These are phyloP conservation scores for Coemansia asiatica DNA, from an alignment of 192 early-diverging fungal genomes.

Conservation along the genomic window DNA sequence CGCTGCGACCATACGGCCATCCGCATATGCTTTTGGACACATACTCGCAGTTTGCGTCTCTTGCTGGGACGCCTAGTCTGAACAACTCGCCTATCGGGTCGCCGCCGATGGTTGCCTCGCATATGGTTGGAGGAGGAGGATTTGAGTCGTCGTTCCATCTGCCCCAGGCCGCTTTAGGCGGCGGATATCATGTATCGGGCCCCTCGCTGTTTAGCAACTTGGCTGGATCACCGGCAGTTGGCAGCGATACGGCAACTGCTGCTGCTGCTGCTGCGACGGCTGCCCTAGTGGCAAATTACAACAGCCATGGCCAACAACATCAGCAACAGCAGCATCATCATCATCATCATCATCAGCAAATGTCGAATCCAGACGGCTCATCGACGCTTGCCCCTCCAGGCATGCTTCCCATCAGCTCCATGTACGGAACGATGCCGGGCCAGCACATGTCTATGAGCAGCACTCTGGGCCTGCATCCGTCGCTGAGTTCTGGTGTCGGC, in stretches of 20 bases:
- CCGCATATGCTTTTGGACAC: constrained; percentile 33
- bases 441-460: background rate
- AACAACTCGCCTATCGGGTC: constrained; percentile 50
- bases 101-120: constrained; percentile 47
- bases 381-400: background rate
- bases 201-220: constrained; percentile 12
- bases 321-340: too few species aligned
- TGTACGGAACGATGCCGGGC: constrained; percentile 6
- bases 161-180: constrained; percentile 23
- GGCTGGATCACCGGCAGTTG: background rate
- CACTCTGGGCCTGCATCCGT: background rate
- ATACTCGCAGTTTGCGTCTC: constrained; percentile 55
- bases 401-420: constrained; percentile 7
- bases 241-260: background rate
- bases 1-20: constrained; percentile 36
- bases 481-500: constrained; percentile 5
- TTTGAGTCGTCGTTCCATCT: constrained; percentile 52
- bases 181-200: constrained; percentile 1
- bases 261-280: constrained; percentile 17
- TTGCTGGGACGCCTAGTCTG: constrained; percentile 48
- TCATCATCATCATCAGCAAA: background rate
- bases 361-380: background rate
- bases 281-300: constrained; percentile 12
- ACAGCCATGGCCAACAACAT: background rate
- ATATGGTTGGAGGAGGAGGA: constrained; percentile 19